phyloP scores from a whole-genome alignment of 208 protist species.

The Crithidia expoeki region DNA sequence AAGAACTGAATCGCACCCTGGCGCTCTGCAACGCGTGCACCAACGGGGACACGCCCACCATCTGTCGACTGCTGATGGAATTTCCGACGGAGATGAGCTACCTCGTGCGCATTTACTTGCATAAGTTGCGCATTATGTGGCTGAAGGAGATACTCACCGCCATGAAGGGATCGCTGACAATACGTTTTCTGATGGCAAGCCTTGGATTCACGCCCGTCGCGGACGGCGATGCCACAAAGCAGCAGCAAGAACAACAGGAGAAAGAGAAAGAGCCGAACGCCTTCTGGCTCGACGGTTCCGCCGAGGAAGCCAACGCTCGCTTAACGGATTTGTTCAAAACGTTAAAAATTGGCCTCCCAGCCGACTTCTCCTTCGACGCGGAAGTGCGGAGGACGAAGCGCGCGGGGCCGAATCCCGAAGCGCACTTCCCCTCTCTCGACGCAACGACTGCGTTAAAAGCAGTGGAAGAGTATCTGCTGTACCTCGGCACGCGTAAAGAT shows the following conservation, averaged over 20 bases:
- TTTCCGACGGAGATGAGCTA: slow-evolving; percentile 66
- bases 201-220: slow-evolving; percentile 66
- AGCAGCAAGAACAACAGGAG: background rate
- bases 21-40: slow-evolving; percentile 72
- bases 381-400: slow-evolving; percentile 38
- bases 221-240: background rate
- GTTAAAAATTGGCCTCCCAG: slow-evolving; percentile 68
- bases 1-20: slow-evolving; percentile 41
- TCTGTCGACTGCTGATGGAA: slow-evolving; percentile 44
- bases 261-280: background rate
- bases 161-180: slow-evolving; percentile 55
- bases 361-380: slow-evolving; percentile 55
- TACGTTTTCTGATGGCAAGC: slow-evolving; percentile 61
- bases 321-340: slow-evolving; percentile 62
- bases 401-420: slow-evolving; percentile 6
- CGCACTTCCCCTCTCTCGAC: slow-evolving; percentile 40
- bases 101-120: slow-evolving; percentile 82
- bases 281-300: slow-evolving; percentile 79
- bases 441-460: slow-evolving; percentile 41
- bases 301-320: slow-evolving; percentile 37
- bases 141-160: slow-evolving; percentile 58
- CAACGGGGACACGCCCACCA: slow-evolving; percentile 63
- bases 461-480: slow-evolving; percentile 69
- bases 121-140: slow-evolving; percentile 75
- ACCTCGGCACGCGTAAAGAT: slow-evolving; percentile 74